Evolutionary conservation across 345 rosid species (phyloP).

Genomic region (Hypericum androsaemum): DNA sequence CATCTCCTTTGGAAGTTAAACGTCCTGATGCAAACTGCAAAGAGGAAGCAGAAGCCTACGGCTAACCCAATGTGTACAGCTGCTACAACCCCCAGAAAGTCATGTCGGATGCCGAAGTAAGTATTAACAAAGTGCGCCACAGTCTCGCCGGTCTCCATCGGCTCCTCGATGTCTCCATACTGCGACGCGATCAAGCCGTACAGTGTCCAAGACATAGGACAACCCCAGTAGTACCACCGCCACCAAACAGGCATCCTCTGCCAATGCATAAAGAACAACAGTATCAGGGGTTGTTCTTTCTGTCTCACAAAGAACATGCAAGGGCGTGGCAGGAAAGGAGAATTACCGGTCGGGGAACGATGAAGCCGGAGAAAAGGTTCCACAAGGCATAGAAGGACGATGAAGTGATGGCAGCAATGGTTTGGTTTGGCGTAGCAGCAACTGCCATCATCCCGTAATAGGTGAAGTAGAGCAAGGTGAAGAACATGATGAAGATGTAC

Average conservation of each 20-base stretch:
- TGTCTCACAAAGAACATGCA: too few relatives aligned
- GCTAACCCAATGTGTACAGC: constrained; percentile 35
- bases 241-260: constrained; percentile 65
- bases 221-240: constrained; percentile 61
- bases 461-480: constrained; percentile 51
- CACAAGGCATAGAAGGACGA: constrained; percentile 39
- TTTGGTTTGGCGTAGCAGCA: constrained; percentile 51
- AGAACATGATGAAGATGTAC: constrained; percentile 52
- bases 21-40: constrained; percentile 55
- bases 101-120: constrained; percentile 50
- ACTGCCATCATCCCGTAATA: constrained; percentile 62
- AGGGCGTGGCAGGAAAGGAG: background rate
- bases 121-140: constrained; percentile 43
- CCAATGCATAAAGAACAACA: background rate
- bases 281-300: background rate
- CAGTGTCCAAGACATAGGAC: constrained; percentile 46
- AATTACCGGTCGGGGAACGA: constrained; percentile 39
- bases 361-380: constrained; percentile 61
- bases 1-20: constrained; percentile 75
- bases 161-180: constrained; percentile 36
- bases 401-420: constrained; percentile 39
- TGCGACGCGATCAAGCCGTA: constrained; percentile 50
- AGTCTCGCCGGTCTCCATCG: constrained; percentile 31
- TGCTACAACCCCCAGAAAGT: constrained; percentile 48
- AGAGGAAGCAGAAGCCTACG: constrained; percentile 49